Evolutionary conservation across 2,329 filamentous ascomycete species (phyloP).

Genomic region (Leptographium flavum): DNA sequence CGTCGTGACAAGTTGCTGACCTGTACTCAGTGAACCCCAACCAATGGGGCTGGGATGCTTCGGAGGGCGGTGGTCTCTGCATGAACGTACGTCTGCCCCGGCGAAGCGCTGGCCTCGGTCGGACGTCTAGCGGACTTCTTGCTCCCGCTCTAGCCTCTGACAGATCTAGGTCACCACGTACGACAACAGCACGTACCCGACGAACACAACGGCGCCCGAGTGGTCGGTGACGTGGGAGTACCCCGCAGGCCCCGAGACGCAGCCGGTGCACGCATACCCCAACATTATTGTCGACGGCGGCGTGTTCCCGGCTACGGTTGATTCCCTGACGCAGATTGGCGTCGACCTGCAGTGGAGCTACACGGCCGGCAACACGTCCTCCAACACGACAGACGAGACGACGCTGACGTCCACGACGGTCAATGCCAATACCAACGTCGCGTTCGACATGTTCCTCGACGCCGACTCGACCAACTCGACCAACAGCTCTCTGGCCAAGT

Average conservation of each 20-base stretch:
- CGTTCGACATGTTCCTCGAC: slow-evolving; percentile 45
- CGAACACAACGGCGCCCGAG: slow-evolving; percentile 28
- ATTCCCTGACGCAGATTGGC: slow-evolving; percentile 23
- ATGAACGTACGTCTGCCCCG: slow-evolving; percentile 42
- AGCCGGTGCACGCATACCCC: slow-evolving; percentile 39
- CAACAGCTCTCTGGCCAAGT: slow-evolving; percentile 26
- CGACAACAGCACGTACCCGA: slow-evolving; percentile 35
- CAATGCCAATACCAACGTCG: slow-evolving; percentile 38
- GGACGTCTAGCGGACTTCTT: too few species aligned
- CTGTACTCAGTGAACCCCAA: slow-evolving; percentile 34
- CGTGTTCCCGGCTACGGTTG: slow-evolving; percentile 27
- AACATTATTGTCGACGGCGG: slow-evolving; percentile 33
- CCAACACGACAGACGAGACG: slow-evolving; percentile 19
- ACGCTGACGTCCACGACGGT: slow-evolving; percentile 18
- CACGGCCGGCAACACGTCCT: slow-evolving; percentile 26
- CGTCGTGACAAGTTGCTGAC: neutral
- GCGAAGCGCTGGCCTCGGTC: too few species aligned
- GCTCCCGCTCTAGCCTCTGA: too few species aligned
- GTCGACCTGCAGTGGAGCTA: slow-evolving; percentile 37
- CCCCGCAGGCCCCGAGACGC: slow-evolving; percentile 21
- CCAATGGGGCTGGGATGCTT: slow-evolving; percentile 33
- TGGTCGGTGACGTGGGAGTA: slow-evolving; percentile 42
- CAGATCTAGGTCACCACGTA: slow-evolving; percentile 27
- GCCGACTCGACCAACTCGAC: slow-evolving; percentile 23
- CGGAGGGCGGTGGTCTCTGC: slow-evolving; percentile 27